These are phyloP conservation scores for Sindora glabra DNA, from an alignment of 306 rosid genomes.

Conservation along the genomic window DNA sequence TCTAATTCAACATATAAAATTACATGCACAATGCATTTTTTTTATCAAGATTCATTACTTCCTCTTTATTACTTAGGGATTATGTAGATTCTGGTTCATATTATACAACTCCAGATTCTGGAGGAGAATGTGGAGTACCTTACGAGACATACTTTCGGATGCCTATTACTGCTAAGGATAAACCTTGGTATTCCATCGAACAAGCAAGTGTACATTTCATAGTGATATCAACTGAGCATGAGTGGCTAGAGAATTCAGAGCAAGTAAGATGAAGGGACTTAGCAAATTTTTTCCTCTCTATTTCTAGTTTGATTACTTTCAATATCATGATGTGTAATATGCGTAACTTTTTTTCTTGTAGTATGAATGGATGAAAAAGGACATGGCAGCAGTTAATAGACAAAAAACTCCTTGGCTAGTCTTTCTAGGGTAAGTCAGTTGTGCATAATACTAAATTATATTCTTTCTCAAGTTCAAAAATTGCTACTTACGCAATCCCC, in stretches of 20 bases:
- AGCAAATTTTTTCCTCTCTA: background rate
- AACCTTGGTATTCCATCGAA: constrained; percentile 91
- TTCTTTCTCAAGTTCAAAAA: no score
- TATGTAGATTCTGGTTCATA: constrained; percentile 52
- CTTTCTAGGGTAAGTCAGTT: constrained; percentile 69
- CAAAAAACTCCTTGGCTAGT: constrained; percentile 77
- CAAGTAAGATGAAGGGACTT: constrained; percentile 47
- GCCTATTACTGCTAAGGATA: constrained; percentile 68
- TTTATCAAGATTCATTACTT: no score
- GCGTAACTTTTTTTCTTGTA: constrained; percentile 14
- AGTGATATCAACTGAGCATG: constrained; percentile 78
- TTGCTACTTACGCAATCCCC: no score
- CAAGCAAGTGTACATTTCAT: constrained; percentile 75
- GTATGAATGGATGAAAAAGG: constrained; percentile 75
- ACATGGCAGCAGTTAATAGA: constrained; percentile 73
- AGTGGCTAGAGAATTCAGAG: constrained; percentile 48
- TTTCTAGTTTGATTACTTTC: constrained; percentile 2
- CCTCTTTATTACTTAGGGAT: constrained; percentile 35
- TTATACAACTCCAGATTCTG: constrained; percentile 62
- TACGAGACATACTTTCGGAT: constrained; percentile 79
- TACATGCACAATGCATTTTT: no score
- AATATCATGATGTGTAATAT: background rate
- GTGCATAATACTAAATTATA: background rate
- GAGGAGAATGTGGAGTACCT: constrained; percentile 94
- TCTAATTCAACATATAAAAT: no score